A percentile compares a stretch with the other conserved stretches of the same genome.
Conservation (phyloP, 768 basidiomycete genomes). For the Phaeolepiota aurea region DNA sequence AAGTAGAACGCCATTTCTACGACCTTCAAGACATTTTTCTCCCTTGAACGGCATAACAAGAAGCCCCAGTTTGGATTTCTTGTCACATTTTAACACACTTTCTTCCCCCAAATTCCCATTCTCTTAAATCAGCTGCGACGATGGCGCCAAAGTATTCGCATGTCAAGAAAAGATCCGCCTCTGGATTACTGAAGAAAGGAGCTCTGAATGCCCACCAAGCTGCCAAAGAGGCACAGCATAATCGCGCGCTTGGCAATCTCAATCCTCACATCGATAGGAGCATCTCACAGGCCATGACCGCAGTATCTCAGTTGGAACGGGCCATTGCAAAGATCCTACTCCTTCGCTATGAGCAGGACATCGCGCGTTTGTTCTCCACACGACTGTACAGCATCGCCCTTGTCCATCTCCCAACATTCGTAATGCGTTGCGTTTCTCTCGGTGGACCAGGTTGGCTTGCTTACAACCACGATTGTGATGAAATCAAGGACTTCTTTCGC, state of each 20-base stretch:
- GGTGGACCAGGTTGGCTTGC: constrained; percentile 65
- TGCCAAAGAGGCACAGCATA: constrained; percentile 21
- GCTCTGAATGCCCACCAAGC: constrained; percentile 21
- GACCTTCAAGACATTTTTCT: neutral
- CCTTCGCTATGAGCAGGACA: constrained; percentile 67
- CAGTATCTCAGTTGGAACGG: constrained; percentile 61
- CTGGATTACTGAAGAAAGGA: constrained; percentile 39
- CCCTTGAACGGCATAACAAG: no score
- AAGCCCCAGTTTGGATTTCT: no score
- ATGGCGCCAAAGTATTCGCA: constrained; percentile 75
- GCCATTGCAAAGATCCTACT: constrained; percentile 62
- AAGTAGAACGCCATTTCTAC: no score
- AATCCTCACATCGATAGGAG: constrained; percentile 45
- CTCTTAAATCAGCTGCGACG: constrained; percentile 1
- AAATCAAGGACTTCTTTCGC: constrained; percentile 69
- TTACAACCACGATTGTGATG: constrained; percentile 57
- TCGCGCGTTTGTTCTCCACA: constrained; percentile 66
- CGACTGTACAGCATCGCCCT: constrained; percentile 58
- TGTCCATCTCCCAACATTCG: constrained; percentile 58
- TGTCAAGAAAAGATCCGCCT: constrained; percentile 55
- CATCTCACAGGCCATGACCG: constrained; percentile 46
- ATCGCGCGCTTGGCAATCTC: constrained; percentile 12
- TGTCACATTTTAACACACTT: no score
- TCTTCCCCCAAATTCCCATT: neutral
- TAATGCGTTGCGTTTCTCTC: constrained; percentile 54